Evolutionary conservation across 2,329 filamentous ascomycete species (phyloP), one percentile per base, ranked within the genome.

Genomic region (Xylaria sp.): DNA sequence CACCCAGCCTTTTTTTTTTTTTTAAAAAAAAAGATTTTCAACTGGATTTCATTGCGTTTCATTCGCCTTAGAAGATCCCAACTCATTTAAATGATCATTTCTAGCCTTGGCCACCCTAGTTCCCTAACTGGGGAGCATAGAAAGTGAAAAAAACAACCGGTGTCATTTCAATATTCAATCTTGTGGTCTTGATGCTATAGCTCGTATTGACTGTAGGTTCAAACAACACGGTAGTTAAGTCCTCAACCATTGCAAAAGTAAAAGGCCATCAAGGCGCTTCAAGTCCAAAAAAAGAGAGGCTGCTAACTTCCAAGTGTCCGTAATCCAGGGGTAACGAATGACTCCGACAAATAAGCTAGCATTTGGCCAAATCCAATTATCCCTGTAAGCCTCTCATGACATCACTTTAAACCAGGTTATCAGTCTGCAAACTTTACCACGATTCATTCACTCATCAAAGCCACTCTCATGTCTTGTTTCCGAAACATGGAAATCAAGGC

Each of bases 401-500:
- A 15, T 52, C 15, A 9, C 43, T 25, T 7, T 10, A 3, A 30
- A 12, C 28, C 13, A 28, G 30, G 9, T 30, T 3, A 13, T n/a
- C 25, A 46, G 13, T 25, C 12, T 12, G 36, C 30, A 1, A 63
- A 36, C 15, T 30, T 30, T 20, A 45, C 20, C 18, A 32, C 18
- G 15, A 18, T 7, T 32, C 52, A 57, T 30, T 15, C 13, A 8
- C 32, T 5, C 10, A 45, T 9, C 6, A 2, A 12, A 28, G 4
- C 2, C 23, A 5, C 30, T 20, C 15, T 4, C 10, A 7, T 30
- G 4, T 23, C n/a, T 23, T 28, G 28, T 13, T 55, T 34, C 41
- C 7, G 5, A n/a, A 36, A 45, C 7, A 3, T 3, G 9, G 23
- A 68, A 39, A 30, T 70, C 55, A 70, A 34, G 68, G 65, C 2